Conservation (phyloP, 305 asterid species). For the Fraxinus nigra region DNA sequence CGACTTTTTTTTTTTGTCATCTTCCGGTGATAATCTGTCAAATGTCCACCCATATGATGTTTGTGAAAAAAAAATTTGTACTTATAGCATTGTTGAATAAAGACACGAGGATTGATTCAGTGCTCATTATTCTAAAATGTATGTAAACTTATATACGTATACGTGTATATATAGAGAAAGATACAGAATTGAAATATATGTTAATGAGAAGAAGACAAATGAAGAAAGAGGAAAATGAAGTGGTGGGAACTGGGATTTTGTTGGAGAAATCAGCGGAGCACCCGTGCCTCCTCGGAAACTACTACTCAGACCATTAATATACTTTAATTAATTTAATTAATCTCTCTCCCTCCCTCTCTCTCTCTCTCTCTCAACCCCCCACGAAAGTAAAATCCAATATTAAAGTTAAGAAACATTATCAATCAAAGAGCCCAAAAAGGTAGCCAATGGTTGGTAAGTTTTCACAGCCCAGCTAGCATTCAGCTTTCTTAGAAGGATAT, state of each 20-base stretch:
- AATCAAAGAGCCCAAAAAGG: not conserved
- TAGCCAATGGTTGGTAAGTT: not conserved
- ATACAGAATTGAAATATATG: not conserved
- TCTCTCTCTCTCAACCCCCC: not conserved
- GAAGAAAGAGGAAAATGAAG: not conserved
- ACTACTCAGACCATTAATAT: not conserved
- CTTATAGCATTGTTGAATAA: too few relatives aligned
- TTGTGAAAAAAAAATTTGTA: too few relatives aligned
- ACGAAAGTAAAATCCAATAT: not conserved
- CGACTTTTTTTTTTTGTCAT: too few relatives aligned
- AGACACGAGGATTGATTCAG: too few relatives aligned
- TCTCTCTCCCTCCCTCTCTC: not conserved
- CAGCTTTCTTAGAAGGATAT: not conserved
- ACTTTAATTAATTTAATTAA: too few relatives aligned
- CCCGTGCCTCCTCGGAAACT: conserved; percentile 2
- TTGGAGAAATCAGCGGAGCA: conserved; percentile 6
- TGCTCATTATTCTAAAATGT: too few relatives aligned
- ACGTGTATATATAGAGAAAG: not conserved
- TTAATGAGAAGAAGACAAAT: not conserved
- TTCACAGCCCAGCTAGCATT: not conserved
- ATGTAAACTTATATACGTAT: not conserved
- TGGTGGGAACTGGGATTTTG: not conserved
- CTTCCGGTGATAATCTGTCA: too few relatives aligned
- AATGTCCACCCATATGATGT: too few relatives aligned
- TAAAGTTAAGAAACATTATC: not conserved